Percentiles rank a stretch among this genome's conserved stretches.
phyloP scores from a whole-genome alignment of 371 early-diverging fungal genomes.

The Haplosporangium sp. region DNA sequence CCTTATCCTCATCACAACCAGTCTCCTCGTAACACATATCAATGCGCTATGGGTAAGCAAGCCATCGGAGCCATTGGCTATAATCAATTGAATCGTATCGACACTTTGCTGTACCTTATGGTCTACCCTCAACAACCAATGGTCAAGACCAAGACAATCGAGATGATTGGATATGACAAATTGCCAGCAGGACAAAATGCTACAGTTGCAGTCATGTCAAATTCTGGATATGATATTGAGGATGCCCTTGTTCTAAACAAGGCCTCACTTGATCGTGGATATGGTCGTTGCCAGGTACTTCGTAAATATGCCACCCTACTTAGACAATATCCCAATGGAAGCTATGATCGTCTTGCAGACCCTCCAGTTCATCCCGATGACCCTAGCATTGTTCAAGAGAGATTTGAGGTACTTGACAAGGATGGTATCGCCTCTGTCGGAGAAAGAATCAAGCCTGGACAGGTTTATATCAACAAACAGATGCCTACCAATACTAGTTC shows the following conservation, averaged over 20 bases:
- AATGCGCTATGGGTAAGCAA: constrained; percentile 85
- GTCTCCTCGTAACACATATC: constrained; percentile 81
- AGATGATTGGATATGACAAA: constrained; percentile 97
- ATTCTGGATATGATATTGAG: constrained; percentile 99
- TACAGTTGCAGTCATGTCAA: constrained; percentile 99
- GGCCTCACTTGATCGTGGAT: constrained; percentile 98
- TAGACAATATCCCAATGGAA: constrained; percentile 88
- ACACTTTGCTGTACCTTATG: constrained; percentile 96
- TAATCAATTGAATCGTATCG: constrained; percentile 96
- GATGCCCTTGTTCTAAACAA: constrained; percentile 99
- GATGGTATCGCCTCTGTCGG: constrained; percentile 96
- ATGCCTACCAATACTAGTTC: constrained; percentile 79
- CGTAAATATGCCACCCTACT: constrained; percentile 89
- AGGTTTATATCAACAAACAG: constrained; percentile 90
- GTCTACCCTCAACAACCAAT: constrained; percentile 99
- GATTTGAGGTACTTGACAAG: constrained; percentile 78
- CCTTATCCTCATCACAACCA: constrained; percentile 99
- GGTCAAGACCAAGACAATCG: constrained; percentile 98
- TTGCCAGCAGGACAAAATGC: constrained; percentile 99
- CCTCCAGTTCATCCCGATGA: constrained; percentile 65
- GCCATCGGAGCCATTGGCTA: constrained; percentile 98
- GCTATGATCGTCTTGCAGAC: constrained; percentile 90
- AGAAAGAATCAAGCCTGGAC: constrained; percentile 78
- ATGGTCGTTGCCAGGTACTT: constrained; percentile 97
- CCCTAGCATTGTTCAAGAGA: constrained; percentile 56